These are phyloP conservation scores for Epichloe festucae DNA, from an alignment of 2,329 filamentous ascomycete species.

Conservation along the genomic window DNA sequence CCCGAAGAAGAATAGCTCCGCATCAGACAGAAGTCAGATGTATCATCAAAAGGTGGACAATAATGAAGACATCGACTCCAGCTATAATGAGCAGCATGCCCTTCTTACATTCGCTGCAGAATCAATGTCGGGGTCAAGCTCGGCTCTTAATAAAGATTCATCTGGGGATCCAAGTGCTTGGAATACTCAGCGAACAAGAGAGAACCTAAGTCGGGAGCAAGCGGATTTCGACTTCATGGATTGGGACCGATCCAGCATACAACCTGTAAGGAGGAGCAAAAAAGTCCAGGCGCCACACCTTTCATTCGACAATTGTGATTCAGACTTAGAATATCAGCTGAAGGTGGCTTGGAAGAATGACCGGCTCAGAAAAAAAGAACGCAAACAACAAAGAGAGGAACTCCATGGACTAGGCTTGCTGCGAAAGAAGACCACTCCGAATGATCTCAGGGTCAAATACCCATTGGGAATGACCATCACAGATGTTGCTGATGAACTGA, in stretches of 20 bases:
- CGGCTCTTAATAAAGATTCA: neutral
- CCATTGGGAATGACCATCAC: constrained; percentile 55
- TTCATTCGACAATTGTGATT: constrained; percentile 45
- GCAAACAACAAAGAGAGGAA: constrained; percentile 57
- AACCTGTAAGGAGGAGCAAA: constrained; percentile 45
- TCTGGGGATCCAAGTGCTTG: neutral
- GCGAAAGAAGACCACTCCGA: constrained; percentile 40
- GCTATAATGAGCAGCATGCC: constrained; percentile 13
- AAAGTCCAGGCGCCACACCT: constrained; percentile 41
- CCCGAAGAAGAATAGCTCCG: neutral
- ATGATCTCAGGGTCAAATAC: constrained; percentile 59
- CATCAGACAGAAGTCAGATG: neutral
- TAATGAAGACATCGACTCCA: neutral
- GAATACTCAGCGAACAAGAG: neutral
- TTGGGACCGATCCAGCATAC: constrained; percentile 56
- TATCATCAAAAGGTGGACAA: neutral
- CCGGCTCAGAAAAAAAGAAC: constrained; percentile 57
- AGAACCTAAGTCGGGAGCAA: constrained; percentile 22
- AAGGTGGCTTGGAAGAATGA: constrained; percentile 52
- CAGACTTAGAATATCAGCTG: constrained; percentile 50
- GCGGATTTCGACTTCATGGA: constrained; percentile 79
- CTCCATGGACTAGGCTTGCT: constrained; percentile 54
- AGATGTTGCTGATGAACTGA: constrained; percentile 61
- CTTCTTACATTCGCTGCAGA: constrained; percentile 14
- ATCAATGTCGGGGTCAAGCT: constrained; percentile 7